A percentile compares a stretch with the other conserved stretches of the same genome.
phyloP scores from a whole-genome alignment of 2,329 filamentous ascomycete species.

The Fusarium veterinarium region DNA sequence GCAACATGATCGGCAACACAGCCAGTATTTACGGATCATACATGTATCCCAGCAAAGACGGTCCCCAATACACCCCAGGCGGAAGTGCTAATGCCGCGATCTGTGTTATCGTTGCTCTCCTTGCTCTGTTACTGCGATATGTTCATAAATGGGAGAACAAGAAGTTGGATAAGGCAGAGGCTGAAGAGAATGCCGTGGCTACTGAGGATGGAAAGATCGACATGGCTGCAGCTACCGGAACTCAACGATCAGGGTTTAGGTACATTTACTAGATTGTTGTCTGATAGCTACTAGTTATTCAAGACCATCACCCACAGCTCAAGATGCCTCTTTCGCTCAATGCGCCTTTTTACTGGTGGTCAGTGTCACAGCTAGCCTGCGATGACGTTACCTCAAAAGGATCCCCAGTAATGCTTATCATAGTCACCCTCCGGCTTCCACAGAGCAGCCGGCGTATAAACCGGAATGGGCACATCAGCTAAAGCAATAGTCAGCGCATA shows the following conservation, averaged over 20 bases:
- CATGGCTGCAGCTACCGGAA: background rate
- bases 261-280: conserved; percentile 14
- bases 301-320: fast-evolving
- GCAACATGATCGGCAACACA: conserved; percentile 74
- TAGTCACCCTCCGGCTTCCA: background rate
- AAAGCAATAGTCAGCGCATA: background rate
- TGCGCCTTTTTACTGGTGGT: too few species aligned
- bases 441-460: background rate
- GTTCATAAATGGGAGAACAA: conserved; percentile 70
- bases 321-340: fast-evolving
- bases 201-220: background rate
- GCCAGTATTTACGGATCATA: conserved; percentile 61
- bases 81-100: conserved; percentile 72
- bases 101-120: conserved; percentile 67
- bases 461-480: background rate
- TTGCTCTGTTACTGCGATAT: conserved; percentile 64
- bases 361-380: fast-evolving
- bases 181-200: conserved; percentile 13
- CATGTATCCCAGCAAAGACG: conserved; percentile 57
- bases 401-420: background rate
- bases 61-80: conserved; percentile 60
- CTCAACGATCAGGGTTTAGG: conserved; percentile 14
- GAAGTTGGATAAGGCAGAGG: conserved; percentile 63
- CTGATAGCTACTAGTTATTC: fast-evolving
- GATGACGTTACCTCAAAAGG: background rate